These are phyloP conservation scores for Physcomitrellopsis africana DNA, from an alignment of 225 moss, liverwort and hornwort species.

Conservation along the genomic window DNA sequence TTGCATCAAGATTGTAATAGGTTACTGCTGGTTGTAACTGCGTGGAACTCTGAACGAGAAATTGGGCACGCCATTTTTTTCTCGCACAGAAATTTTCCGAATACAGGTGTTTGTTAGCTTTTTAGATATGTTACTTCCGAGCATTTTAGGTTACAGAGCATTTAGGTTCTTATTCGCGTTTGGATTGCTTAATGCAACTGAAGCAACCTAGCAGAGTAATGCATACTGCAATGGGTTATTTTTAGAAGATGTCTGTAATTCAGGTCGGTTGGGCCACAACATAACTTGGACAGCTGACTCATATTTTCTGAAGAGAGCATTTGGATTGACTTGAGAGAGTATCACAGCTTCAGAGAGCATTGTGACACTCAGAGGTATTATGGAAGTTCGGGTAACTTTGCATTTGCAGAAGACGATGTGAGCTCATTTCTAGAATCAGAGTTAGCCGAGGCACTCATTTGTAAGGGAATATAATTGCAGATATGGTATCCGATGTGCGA, in stretches of 20 bases:
- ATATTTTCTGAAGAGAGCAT: not conserved
- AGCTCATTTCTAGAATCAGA: not conserved
- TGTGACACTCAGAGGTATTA: not conserved
- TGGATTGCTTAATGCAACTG: not conserved
- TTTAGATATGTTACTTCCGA: not conserved
- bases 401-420: not conserved
- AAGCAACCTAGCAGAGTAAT: not conserved
- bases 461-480: conserved; percentile 28
- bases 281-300: not conserved
- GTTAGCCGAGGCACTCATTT: no score
- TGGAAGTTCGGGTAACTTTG: not conserved
- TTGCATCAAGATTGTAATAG: not conserved
- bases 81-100: not conserved
- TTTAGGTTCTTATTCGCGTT: not conserved
- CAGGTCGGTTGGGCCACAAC: not conserved
- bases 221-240: not conserved
- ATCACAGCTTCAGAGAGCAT: not conserved
- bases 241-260: not conserved
- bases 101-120: not conserved
- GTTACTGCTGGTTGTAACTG: not conserved
- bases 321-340: not conserved
- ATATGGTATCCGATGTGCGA: conserved; percentile 92
- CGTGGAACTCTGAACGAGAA: not conserved
- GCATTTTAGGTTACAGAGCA: not conserved
- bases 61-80: not conserved